These are phyloP conservation scores for Malus asiatica DNA, from an alignment of 306 rosid genomes.

Conservation along the genomic window DNA sequence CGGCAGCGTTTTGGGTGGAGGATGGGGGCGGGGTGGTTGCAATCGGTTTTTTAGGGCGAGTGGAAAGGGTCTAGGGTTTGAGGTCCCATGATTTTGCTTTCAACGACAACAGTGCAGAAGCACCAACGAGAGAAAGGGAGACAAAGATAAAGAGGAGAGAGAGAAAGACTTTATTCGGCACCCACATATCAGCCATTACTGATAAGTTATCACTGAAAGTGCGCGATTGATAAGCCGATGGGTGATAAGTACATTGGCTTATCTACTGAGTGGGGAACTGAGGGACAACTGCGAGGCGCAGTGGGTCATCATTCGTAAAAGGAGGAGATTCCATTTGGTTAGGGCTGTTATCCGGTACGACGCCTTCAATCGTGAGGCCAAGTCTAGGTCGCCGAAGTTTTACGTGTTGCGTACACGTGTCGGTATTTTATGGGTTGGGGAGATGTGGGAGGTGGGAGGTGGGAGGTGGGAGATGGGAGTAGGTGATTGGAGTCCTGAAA, in stretches of 20 bases:
- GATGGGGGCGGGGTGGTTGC: background rate
- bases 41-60: background rate
- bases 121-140: background rate
- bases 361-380: background rate
- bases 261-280: background rate
- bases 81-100: slow-evolving; percentile 6
- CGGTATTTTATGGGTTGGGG: background rate
- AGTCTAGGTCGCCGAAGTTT: background rate
- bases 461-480: background rate
- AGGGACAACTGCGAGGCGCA: background rate
- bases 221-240: background rate
- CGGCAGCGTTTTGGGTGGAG: slow-evolving; percentile 11
- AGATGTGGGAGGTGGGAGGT: background rate
- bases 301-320: background rate
- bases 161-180: slow-evolving; percentile 1
- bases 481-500: background rate
- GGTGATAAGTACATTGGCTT: accelerated
- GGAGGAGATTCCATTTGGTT: background rate
- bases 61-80: slow-evolving; percentile 20
- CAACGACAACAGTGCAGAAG: slow-evolving; percentile 15
- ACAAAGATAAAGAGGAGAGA: background rate
- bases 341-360: background rate
- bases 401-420: background rate
- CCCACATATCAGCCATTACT: background rate
- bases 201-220: background rate